phyloP scores from a whole-genome alignment of 2,329 filamentous ascomycete species.

The Balansia obtecta region DNA sequence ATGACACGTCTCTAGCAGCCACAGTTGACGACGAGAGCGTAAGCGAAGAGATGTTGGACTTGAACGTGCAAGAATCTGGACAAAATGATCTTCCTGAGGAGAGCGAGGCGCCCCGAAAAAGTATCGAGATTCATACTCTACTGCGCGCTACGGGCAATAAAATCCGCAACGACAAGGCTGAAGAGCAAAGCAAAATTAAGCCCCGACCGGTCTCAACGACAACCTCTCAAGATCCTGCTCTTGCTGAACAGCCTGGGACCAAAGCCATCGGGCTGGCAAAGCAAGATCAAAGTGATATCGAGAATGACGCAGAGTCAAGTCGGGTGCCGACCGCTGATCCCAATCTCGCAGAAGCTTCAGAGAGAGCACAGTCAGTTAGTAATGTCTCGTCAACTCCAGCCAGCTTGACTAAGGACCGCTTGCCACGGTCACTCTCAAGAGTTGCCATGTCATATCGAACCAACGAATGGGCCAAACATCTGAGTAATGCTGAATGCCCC shows the following conservation, averaged over 20 bases:
- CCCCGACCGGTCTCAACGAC: background rate
- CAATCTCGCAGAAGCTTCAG: conserved; percentile 12
- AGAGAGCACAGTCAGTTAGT: conserved; percentile 27
- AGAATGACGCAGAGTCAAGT: conserved; percentile 3
- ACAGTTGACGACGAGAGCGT: conserved; percentile 43
- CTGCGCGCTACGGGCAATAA: conserved; percentile 13
- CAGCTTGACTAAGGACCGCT: conserved; percentile 44
- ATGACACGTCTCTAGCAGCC: conserved; percentile 41
- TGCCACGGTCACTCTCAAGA: conserved; percentile 62
- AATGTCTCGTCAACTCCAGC: conserved; percentile 30
- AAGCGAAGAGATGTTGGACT: conserved; percentile 25
- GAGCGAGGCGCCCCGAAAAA: conserved; percentile 8
- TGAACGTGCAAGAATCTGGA: conserved; percentile 1
- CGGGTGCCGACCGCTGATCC: conserved; percentile 4
- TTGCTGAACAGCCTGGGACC: background rate
- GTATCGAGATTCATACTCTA: conserved; percentile 29
- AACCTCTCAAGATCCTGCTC: background rate
- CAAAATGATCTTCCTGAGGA: conserved; percentile 9
- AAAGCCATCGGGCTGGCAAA: background rate
- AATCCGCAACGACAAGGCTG: background rate
- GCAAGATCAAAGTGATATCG: background rate
- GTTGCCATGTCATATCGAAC: conserved; percentile 76
- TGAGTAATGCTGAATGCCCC: conserved; percentile 64
- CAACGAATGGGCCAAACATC: conserved; percentile 92
- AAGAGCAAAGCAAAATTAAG: background rate